A percentile compares a stretch with the other conserved stretches of the same genome.
Conservation (phyloP, 73 alveolate species). For the Paramecium octaurelia region DNA sequence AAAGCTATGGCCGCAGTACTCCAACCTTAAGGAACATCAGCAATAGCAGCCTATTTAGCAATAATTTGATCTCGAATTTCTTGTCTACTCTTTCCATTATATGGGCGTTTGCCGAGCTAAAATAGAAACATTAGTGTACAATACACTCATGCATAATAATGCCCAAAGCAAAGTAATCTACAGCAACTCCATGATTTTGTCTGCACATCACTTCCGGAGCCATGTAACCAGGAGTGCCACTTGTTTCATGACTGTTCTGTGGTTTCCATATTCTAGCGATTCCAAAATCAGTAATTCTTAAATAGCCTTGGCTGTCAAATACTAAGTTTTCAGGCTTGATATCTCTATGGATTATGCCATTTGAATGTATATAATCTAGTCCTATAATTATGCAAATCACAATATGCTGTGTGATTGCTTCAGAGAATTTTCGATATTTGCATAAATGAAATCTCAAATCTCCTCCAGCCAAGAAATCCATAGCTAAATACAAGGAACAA, state of each 20-base stretch:
- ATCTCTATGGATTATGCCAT: constrained; percentile 93
- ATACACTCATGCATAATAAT: constrained; percentile 85
- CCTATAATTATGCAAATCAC: constrained; percentile 74
- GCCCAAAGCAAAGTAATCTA: constrained; percentile 93
- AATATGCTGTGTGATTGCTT: constrained; percentile 73
- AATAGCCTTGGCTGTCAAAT: constrained; percentile 79
- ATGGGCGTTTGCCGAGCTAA: constrained; percentile 75
- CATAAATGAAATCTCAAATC: constrained; percentile 82
- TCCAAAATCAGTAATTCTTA: constrained; percentile 91
- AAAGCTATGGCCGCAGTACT: constrained; percentile 90
- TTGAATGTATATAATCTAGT: constrained; percentile 87
- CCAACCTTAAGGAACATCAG: constrained; percentile 95
- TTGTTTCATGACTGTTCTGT: constrained; percentile 83
- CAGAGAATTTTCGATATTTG: constrained; percentile 78
- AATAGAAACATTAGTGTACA: not conserved
- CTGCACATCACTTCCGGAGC: constrained; percentile 91
- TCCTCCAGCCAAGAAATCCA: constrained; percentile 93
- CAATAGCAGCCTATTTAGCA: constrained; percentile 70
- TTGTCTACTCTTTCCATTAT: constrained; percentile 81
- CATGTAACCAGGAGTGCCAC: constrained; percentile 91
- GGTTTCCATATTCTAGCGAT: constrained; percentile 83
- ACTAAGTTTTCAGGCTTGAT: constrained; percentile 96
- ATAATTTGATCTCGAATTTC: constrained; percentile 81
- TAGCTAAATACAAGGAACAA: constrained; percentile 82
- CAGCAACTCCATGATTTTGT: constrained; percentile 79